Evolutionary conservation across 2,329 filamentous ascomycete genomes (phyloP).

Genomic region (Hymenoscyphus infarciens): DNA sequence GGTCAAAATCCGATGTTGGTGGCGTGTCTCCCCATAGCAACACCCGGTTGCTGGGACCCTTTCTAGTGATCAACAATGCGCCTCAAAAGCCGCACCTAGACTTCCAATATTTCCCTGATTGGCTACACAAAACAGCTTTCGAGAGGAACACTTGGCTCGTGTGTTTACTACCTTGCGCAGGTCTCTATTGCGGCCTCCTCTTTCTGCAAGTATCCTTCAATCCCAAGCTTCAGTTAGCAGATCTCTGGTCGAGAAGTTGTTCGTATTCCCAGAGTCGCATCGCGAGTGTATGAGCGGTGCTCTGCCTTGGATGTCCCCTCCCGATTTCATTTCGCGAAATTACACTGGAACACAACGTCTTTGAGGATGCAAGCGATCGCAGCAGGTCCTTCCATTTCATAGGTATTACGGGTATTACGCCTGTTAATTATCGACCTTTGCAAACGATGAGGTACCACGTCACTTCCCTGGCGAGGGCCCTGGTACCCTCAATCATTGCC

Average conservation of each 20-base stretch:
- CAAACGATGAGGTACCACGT: conserved; percentile 27
- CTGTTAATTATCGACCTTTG: conserved; percentile 19
- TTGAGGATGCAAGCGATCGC: conserved; percentile 23
- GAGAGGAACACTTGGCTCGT: conserved; percentile 11
- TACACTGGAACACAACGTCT: conserved; percentile 10
- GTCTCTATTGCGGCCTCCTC: conserved; percentile 16
- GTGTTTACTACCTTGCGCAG: conserved; percentile 20
- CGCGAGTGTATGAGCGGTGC: conserved; percentile 19
- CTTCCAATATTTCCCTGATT: conserved; percentile 18
- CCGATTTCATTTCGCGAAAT: conserved; percentile 5
- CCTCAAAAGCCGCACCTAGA: neutral
- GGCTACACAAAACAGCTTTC: conserved; percentile 5
- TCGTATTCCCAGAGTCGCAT: conserved; percentile 6
- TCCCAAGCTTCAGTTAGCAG: conserved; percentile 6
- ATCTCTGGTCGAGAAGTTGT: neutral
- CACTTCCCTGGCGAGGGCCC: conserved; percentile 22
- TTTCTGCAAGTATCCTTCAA: conserved; percentile 11
- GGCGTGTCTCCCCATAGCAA: neutral
- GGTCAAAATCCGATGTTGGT: neutral
- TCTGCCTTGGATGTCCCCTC: conserved; percentile 14
- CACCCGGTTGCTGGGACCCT: neutral
- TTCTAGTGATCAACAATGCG: neutral
- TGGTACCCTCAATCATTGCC: conserved; percentile 11
- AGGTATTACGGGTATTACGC: no score
- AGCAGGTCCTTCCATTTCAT: conserved; percentile 15